Evolutionary conservation across 2,329 filamentous ascomycete species (phyloP), one percentile per base, ranked within the genome.

Genomic region (Fusarium udum): DNA sequence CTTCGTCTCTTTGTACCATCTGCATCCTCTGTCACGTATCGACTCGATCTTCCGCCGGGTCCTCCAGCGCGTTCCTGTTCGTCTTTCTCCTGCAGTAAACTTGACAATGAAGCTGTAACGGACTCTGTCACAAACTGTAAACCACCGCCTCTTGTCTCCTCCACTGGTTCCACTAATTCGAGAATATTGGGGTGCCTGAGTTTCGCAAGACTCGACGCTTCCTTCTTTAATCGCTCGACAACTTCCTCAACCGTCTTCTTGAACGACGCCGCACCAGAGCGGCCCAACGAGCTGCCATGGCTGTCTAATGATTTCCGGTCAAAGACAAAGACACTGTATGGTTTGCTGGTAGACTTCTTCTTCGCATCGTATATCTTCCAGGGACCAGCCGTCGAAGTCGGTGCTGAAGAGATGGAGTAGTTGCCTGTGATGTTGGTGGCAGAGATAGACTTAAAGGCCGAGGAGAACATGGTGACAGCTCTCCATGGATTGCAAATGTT

Each of bases 341-440:
- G 83, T 81, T 96, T 97, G 75, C 93, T 94, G 0, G 95, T 97
- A 36, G 93, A 94, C 84, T 98, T 98, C 85, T 97, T 97, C 86
- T 97, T 98, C 67, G 93, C 95, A 84, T 98, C 95, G 87, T 95
- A 95, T 79, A 99, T 96, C 85, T 95, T 97, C 96, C 96, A 99
- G 66, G 95, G 94, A 24, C 96, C 96, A 22, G 95, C 93, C 59
- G 90, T 90, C 58, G 94, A 93, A n/a, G 90, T 92, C 16, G 93
- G 89, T 67, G 90, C 90, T 32, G 91, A 87, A 28, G 94, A 92
- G 74, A 98, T 87, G 76, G 92, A 90, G 84, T 99, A 99, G 84
- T 97, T 97, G 80, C 92, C 91, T 67, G 91, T 92, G 84, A 99
- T 98, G 84, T 98, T 97, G 69, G 93, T 88, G 77, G 89, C 95